Evolutionary conservation across 208 protist species (phyloP), one percentile per base, ranked within the genome.

Genomic region (Tritrichomonas musculus): DNA sequence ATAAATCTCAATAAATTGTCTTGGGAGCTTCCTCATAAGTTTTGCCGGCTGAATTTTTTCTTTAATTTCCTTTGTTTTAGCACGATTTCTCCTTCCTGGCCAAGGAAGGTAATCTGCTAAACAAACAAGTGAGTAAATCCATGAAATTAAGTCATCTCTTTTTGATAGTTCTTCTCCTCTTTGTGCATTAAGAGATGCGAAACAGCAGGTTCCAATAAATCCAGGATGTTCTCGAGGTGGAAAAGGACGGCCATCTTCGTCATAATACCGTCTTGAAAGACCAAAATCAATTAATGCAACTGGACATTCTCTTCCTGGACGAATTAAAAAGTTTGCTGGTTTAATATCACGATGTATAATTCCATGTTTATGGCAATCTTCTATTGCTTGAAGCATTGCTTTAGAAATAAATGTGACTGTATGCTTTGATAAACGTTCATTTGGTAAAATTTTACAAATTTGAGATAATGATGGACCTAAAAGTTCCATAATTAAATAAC

Each of bases 201-300:
- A 88, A 39, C 27, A 49, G 27, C 77, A 88, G 9, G 77, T 88
- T n/a, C 77, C 77, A 27, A 49, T 57, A 30, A 88, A 88, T 53
- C 77, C 77, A 39, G 77, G 77, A n/a, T 88, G 41, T 9, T 88
- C 77, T 20, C 77, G 13, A 27, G 41, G 47, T 39, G 77, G 77
- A 20, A 57, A 53, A 57, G 27, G 44, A 14, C 57, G n/a, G 5
- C 47, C 47, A 20, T 53, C 57, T 20, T 88, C 77, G 22, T 88
- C 77, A 22, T 39, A 39, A 27, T 88, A 88, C 17, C 39, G 53
- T 8, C 77, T 5, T 17, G 41, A 88, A 20, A 88, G 30, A 20
- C 77, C 77, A 88, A 88, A 88, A 88, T 88, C 77, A 20, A 88
- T 88, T 2, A 88, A 50, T n/a, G 47, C 53, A 88, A 88, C 57